Conservation (phyloP, 495 filamentous ascomycete genomes). For the Penicillium roqueforti region DNA sequence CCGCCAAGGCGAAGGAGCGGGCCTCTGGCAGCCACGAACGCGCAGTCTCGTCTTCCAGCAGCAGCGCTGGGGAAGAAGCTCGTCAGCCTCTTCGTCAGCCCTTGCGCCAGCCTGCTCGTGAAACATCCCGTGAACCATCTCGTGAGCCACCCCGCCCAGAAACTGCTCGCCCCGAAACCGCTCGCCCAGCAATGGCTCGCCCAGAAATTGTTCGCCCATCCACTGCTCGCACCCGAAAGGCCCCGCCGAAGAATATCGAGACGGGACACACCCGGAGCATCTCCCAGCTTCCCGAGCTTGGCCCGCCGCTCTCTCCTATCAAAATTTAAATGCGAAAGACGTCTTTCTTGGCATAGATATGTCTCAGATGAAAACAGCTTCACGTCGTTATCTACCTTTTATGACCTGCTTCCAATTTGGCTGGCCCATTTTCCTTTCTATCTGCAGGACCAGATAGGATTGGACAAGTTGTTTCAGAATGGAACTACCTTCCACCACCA, state of each 20-base stretch:
- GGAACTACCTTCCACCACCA: not conserved
- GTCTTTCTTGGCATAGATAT: not conserved
- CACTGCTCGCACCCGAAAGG: conserved; percentile 32
- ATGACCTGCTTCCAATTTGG: conserved; percentile 12
- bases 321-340: conserved; percentile 44
- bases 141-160: too few species aligned
- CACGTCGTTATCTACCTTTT: not conserved
- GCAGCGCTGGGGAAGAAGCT: conserved; percentile 35
- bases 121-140: too few species aligned
- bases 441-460: conserved; percentile 7
- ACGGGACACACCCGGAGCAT: conserved; percentile 36
- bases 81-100: not conserved
- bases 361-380: not conserved
- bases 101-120: too few species aligned
- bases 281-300: conserved; percentile 57
- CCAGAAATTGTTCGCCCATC: conserved; percentile 23
- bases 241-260: conserved; percentile 40
- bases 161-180: not conserved
- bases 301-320: conserved; percentile 70
- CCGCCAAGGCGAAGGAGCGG: conserved; percentile 10
- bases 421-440: conserved; percentile 17
- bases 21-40: conserved; percentile 46
- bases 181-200: not conserved
- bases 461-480: conserved; percentile 12
- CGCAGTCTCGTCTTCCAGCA: conserved; percentile 62